phyloP scores from a whole-genome alignment of 1,284 basidiomycete genomes.

The Singerocomus inundabilis region DNA sequence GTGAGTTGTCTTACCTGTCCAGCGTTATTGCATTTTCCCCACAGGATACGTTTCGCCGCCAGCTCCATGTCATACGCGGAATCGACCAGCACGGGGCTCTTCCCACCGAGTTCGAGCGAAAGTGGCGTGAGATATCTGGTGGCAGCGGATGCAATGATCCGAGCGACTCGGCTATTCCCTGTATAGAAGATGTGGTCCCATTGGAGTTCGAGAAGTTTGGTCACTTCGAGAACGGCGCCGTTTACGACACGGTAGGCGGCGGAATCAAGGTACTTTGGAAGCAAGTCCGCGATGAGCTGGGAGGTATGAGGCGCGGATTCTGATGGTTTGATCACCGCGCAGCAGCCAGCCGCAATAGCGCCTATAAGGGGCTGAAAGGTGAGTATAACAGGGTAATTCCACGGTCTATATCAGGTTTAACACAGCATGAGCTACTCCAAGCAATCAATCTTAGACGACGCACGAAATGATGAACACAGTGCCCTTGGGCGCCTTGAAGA shows the following conservation, averaged over 20 bases:
- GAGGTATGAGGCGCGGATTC: conserved; percentile 54
- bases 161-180: conserved; percentile 47
- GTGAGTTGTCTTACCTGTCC: conserved; percentile 41
- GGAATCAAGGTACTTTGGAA: conserved; percentile 64
- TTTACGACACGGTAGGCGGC: conserved; percentile 49
- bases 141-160: conserved; percentile 60
- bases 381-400: conserved; percentile 58
- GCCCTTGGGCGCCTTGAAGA: conserved; percentile 47
- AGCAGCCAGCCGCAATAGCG: conserved; percentile 63
- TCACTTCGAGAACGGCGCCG: conserved; percentile 54
- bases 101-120: conserved; percentile 68
- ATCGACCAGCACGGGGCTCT: conserved; percentile 61
- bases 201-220: conserved; percentile 49
- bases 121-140: conserved; percentile 63
- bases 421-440: too few relatives aligned
- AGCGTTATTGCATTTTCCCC: conserved; percentile 53
- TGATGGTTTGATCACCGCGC: conserved; percentile 59
- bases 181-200: conserved; percentile 60
- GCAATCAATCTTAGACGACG: conserved; percentile 2
- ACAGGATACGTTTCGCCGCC: conserved; percentile 48
- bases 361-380: conserved; percentile 52
- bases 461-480: conserved; percentile 42
- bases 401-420: conserved; percentile 35
- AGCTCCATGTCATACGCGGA: conserved; percentile 43
- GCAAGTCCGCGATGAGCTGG: conserved; percentile 51